Percentiles rank a stretch among this genome's conserved stretches.
Conservation (phyloP, 2,329 filamentous ascomycete species). For the Aspergillus jensenii region DNA sequence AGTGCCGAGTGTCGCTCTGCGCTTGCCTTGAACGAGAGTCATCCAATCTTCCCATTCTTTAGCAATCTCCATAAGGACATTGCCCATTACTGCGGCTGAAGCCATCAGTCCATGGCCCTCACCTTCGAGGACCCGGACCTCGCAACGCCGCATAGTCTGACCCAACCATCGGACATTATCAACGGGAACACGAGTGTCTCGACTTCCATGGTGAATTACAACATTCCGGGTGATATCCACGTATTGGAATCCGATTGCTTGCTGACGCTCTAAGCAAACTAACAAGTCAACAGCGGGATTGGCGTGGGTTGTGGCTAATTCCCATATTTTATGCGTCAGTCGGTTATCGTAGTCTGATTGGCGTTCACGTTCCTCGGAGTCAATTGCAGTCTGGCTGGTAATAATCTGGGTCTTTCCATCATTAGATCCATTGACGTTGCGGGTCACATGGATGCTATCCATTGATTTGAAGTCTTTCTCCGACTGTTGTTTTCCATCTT, state of each 20-base stretch:
- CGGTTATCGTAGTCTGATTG: constrained; percentile 69
- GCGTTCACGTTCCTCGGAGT: constrained; percentile 36
- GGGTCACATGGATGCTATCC: constrained; percentile 18
- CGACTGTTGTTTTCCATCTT: constrained; percentile 16
- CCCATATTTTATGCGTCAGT: constrained; percentile 92
- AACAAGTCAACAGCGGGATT: constrained; percentile 93
- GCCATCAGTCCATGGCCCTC: constrained; percentile 97
- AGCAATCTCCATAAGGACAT: constrained; percentile 90
- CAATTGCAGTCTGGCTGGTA: constrained; percentile 10
- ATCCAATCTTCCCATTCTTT: constrained; percentile 92
- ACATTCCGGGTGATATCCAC: constrained; percentile 91
- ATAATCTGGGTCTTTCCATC: constrained; percentile 11
- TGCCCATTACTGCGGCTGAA: constrained; percentile 86
- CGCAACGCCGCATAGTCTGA: constrained; percentile 88
- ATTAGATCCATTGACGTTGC: constrained; percentile 16
- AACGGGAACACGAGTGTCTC: constrained; percentile 86
- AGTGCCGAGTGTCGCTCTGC: constrained; percentile 30
- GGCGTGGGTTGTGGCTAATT: constrained; percentile 82
- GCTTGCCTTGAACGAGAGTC: constrained; percentile 52
- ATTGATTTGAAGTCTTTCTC: constrained; percentile 20
- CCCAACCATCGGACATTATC: constrained; percentile 96
- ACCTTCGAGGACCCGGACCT: constrained; percentile 84
- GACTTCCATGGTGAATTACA: constrained; percentile 89
- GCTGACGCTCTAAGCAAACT: constrained; percentile 85
- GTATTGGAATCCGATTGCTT: constrained; percentile 93